Percentiles rank a stretch among this genome's conserved stretches.
These are phyloP conservation scores for Fraxinus xanthoxyloides DNA, from an alignment of 305 asterid species.

Conservation along the genomic window DNA sequence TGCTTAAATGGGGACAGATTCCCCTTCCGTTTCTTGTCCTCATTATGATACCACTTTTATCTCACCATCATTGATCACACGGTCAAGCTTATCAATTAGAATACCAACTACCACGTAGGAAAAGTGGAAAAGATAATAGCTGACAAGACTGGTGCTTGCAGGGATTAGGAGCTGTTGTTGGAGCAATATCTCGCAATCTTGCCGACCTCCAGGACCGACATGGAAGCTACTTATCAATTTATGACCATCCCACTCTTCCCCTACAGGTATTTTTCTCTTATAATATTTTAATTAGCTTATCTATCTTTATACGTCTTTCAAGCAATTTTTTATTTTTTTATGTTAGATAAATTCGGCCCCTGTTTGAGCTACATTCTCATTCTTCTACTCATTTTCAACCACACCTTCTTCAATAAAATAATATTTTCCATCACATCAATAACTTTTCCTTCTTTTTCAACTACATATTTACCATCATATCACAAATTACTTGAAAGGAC, in stretches of 20 bases:
- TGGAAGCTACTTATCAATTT: constrained; percentile 90
- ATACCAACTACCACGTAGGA: not conserved
- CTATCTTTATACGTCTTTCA: not conserved
- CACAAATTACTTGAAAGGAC: not conserved
- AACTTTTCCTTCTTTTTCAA: too few relatives aligned
- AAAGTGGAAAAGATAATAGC: constrained; percentile 6
- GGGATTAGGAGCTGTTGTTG: constrained; percentile 98
- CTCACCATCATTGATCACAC: not conserved
- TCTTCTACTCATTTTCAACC: too few relatives aligned
- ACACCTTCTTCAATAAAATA: too few relatives aligned
- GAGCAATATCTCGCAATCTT: constrained; percentile 96
- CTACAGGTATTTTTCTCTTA: constrained; percentile 52
- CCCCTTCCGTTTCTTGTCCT: constrained; percentile 20
- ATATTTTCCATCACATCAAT: too few relatives aligned
- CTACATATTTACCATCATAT: too few relatives aligned
- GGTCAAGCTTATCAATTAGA: not conserved
- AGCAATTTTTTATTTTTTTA: not conserved
- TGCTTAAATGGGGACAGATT: constrained; percentile 24
- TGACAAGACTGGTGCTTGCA: constrained; percentile 32
- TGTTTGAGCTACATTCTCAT: too few relatives aligned
- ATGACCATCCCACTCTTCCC: constrained; percentile 87
- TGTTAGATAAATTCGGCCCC: not conserved
- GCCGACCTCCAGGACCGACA: constrained; percentile 93
- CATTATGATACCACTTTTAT: not conserved
- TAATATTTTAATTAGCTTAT: constrained; percentile 10